Percentiles rank a stretch among this genome's conserved stretches.
phyloP scores from a whole-genome alignment of 495 filamentous ascomycete species.

The Xylaria bambusicola region DNA sequence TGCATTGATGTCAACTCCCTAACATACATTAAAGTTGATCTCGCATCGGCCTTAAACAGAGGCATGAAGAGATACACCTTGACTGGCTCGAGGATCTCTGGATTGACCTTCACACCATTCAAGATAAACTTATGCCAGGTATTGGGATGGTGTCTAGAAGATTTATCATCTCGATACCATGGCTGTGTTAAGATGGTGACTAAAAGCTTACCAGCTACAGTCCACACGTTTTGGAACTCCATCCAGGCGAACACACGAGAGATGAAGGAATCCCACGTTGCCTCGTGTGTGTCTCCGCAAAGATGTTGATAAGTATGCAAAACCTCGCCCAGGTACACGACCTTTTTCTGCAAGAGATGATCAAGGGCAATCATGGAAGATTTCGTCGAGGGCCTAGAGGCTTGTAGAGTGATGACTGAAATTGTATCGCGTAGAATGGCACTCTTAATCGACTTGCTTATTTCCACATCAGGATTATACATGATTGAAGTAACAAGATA shows the following conservation, averaged over 20 bases:
- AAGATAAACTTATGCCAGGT: slow-evolving; percentile 54
- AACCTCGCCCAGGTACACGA: slow-evolving; percentile 46
- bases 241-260: slow-evolving; percentile 62
- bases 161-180: slow-evolving; percentile 30
- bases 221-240: slow-evolving; percentile 60
- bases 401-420: slow-evolving; percentile 51
- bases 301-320: slow-evolving; percentile 36
- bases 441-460: slow-evolving; percentile 36
- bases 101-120: slow-evolving; percentile 46
- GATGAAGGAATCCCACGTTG: slow-evolving; percentile 48
- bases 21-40: slow-evolving; percentile 59
- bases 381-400: slow-evolving; percentile 59
- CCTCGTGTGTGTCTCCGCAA: slow-evolving; percentile 18
- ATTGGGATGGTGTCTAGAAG: slow-evolving; percentile 34
- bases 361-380: slow-evolving; percentile 62
- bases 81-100: slow-evolving; percentile 62
- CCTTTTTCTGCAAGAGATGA: slow-evolving; percentile 57
- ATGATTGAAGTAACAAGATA: slow-evolving; percentile 55
- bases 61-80: slow-evolving; percentile 73
- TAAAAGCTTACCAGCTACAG: slow-evolving; percentile 65
- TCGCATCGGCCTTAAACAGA: slow-evolving; percentile 62
- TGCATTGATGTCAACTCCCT: slow-evolving; percentile 40
- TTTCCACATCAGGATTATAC: slow-evolving; percentile 47
- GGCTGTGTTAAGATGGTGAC: slow-evolving; percentile 55
- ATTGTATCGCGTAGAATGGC: slow-evolving; percentile 46